Conservation (phyloP, 1,139 yeast genomes). For the Hansenula sp. region DNA sequence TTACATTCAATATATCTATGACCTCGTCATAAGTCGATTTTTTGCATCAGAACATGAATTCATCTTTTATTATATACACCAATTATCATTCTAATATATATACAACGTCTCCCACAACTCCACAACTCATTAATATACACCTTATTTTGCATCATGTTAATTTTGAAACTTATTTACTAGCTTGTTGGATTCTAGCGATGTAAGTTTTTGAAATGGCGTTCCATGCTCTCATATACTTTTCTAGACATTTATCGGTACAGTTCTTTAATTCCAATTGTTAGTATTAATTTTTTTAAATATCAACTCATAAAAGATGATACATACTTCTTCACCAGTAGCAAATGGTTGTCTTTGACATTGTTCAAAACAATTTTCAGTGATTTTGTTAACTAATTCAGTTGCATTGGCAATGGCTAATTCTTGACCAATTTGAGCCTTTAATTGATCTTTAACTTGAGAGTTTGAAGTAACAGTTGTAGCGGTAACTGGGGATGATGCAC, state of each 20-base stretch:
- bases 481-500: constrained; percentile 28
- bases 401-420: constrained; percentile 90
- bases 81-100: not conserved
- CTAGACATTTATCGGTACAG: constrained; percentile 76
- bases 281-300: not conserved
- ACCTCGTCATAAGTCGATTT: too few relatives aligned
- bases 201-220: constrained; percentile 76
- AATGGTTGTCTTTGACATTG: constrained; percentile 60
- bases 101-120: not conserved
- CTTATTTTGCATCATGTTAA: not conserved
- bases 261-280: constrained; percentile 15
- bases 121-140: not conserved
- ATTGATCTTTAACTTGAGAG: constrained; percentile 47
- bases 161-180: constrained; percentile 19
- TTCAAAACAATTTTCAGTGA: constrained; percentile 86
- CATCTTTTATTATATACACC: not conserved
- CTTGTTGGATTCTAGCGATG: constrained; percentile 66
- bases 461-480: constrained; percentile 26
- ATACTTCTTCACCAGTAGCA: constrained; percentile 37
- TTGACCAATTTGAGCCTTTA: constrained; percentile 70
- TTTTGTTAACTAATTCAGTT: constrained; percentile 77
- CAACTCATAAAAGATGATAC: constrained; percentile 9
- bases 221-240: constrained; percentile 91
- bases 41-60: not conserved
- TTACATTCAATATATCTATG: too few relatives aligned